Percentiles rank a stretch among this genome's conserved stretches.
Evolutionary conservation across 306 rosid genomes (phyloP).

Genomic region (Fragaria iinumae): DNA sequence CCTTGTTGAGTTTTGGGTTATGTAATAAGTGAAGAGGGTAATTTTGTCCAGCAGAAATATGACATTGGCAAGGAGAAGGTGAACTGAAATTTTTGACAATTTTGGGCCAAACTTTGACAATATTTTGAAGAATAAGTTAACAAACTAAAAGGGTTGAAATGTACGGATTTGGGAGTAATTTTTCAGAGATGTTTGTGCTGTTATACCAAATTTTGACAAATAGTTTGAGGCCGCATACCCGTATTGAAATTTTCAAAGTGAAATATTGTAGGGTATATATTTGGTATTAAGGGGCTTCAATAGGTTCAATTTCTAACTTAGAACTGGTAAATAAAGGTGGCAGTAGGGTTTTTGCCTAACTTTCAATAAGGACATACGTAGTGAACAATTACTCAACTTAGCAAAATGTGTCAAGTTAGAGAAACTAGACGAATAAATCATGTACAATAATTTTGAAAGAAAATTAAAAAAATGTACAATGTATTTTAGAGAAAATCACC

Average conservation of each 20-base stretch:
- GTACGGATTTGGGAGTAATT: not conserved
- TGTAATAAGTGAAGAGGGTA: not conserved
- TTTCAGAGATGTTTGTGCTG: constrained; percentile 5
- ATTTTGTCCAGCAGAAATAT: not conserved
- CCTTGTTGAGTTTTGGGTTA: not conserved
- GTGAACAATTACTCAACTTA: not conserved
- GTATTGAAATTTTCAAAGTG: no score
- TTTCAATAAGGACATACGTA: not conserved
- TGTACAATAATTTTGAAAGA: no score
- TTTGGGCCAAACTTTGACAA: not conserved
- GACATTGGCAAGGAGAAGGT: not conserved
- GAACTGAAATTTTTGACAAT: constrained; percentile 4
- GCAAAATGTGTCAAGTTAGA: no score
- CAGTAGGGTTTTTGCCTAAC: not conserved
- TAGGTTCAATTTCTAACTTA: not conserved
- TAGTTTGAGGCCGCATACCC: not conserved
- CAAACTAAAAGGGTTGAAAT: constrained; percentile 14
- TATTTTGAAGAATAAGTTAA: not conserved
- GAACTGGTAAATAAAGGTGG: constrained; percentile 1
- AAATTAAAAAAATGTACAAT: not conserved
- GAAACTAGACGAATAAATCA: not conserved
- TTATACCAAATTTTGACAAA: constrained; percentile 14
- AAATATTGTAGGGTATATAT: no score
- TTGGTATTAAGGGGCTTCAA: not conserved
- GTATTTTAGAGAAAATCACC: not conserved